Percentiles rank a stretch among this genome's conserved stretches.
phyloP scores from a whole-genome alignment of 495 filamentous ascomycete genomes.

The Trichoderma virens region DNA sequence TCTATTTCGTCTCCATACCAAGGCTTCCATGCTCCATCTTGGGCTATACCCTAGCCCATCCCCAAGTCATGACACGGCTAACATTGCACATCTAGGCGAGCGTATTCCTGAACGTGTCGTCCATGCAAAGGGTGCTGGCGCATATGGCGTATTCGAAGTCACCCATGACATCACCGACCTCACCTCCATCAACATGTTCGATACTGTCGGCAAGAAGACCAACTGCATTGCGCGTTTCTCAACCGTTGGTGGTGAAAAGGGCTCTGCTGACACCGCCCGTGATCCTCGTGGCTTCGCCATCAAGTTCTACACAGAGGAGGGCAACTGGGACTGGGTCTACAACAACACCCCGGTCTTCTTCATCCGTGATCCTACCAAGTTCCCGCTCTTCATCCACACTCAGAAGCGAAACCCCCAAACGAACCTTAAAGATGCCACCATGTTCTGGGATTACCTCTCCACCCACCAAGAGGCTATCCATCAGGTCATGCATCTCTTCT shows the following conservation, averaged over 20 bases:
- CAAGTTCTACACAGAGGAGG: conserved; percentile 54
- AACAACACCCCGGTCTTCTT: conserved; percentile 54
- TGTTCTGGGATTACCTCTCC: conserved; percentile 70
- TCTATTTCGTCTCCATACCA: neutral
- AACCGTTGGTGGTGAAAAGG: conserved; percentile 47
- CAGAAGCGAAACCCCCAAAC: conserved; percentile 58
- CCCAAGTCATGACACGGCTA: neutral
- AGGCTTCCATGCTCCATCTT: neutral
- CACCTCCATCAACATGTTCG: conserved; percentile 33
- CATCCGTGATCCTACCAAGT: conserved; percentile 52
- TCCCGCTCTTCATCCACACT: conserved; percentile 62
- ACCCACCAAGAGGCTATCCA: conserved; percentile 58
- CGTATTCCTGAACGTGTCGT: conserved; percentile 38
- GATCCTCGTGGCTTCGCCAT: conserved; percentile 55
- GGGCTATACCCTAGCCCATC: neutral
- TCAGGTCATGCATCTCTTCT: conserved; percentile 65
- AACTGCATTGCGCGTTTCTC: conserved; percentile 51
- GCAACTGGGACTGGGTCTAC: conserved; percentile 53
- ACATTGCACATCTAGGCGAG: neutral
- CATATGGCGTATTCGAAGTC: conserved; percentile 74
- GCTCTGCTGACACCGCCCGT: conserved; percentile 45
- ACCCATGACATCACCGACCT: conserved; percentile 40
- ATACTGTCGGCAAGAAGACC: conserved; percentile 41
- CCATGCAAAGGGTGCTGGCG: conserved; percentile 45
- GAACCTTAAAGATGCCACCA: conserved; percentile 63